Evolutionary conservation across 768 basidiomycete genomes (phyloP).

Genomic region (Xerocomus spinulosus): DNA sequence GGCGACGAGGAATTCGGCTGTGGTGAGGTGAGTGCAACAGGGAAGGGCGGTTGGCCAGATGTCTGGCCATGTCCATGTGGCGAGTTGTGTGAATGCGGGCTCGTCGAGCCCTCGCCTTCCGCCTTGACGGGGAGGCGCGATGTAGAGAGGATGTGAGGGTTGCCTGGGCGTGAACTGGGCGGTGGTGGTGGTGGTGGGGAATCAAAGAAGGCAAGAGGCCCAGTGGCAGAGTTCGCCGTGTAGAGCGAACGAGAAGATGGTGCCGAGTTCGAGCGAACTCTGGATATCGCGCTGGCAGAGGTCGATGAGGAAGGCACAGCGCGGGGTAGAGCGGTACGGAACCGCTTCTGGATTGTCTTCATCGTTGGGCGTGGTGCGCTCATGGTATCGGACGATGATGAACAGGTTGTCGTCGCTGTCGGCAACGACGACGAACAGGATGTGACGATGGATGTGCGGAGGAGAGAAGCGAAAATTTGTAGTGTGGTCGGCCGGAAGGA

Average conservation of each 20-base stretch:
- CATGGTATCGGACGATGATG: constrained; percentile 20
- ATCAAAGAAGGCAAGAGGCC: constrained; percentile 40
- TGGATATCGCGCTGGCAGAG: constrained; percentile 30
- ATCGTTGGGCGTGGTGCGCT: constrained; percentile 38
- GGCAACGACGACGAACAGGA: constrained; percentile 1
- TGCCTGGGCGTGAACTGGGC: constrained; percentile 37
- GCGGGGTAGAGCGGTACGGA: constrained; percentile 43
- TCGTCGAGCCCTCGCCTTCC: constrained; percentile 40
- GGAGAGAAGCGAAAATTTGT: not conserved
- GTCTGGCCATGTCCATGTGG: constrained; percentile 35
- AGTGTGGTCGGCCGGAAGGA: constrained; percentile 9
- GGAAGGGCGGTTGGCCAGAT: constrained; percentile 32
- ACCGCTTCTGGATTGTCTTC: constrained; percentile 50
- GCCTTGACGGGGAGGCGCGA: constrained; percentile 44
- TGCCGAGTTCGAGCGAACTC: constrained; percentile 43
- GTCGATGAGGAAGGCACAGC: constrained; percentile 24
- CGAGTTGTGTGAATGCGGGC: constrained; percentile 29
- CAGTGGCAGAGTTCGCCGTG: constrained; percentile 29
- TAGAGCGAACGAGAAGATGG: constrained; percentile 41
- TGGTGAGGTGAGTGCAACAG: constrained; percentile 43
- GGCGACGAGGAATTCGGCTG: constrained; percentile 33
- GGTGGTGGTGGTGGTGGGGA: constrained; percentile 35
- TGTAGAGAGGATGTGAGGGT: constrained; percentile 36
- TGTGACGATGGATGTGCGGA: not conserved
- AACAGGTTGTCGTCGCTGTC: constrained; percentile 12